Base-by-base conservation (phyloP, 2,329 filamentous ascomycete species). In the Mycogone perniciosa region DNA sequence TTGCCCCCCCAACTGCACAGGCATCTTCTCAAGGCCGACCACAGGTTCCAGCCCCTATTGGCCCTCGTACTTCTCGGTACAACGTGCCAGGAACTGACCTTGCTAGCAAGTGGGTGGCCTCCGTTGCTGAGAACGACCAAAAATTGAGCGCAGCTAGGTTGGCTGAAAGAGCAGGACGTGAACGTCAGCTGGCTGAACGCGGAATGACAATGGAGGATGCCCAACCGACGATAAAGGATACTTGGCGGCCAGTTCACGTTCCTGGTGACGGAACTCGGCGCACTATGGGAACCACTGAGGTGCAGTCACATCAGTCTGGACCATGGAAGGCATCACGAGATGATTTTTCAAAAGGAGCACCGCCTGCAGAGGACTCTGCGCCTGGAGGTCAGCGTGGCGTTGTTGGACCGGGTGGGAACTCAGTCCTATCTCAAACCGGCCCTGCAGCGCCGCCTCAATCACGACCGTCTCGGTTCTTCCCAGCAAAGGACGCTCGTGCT, bases 391-490 rank as follows among this genome's bases (percentile, higher is more conserved):
- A 58, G 42, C 46, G 64, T 29, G 66, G 60, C 10, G 59, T 64
- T 11, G 63, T 67, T 46, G 63, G 64, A 26, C 53, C 54, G 7
- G 58, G 60, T 9, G 55, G 55, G 30, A 55, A 50, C 34, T 56
- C 61, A 5, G 59, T 67, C 10, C 52, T 69, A 26, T 54, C 58
- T 7, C 62, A 56, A 58, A 58, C 58, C 30, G 57, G 63, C 5
- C 59, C 64, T 29, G 60, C 57, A n/a, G 57, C 67, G 26, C 60
- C 73, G 4, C 71, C 77, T 34, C 71, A 76, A 52, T 67, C 70
- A 20, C 74, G 80, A 26, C 69, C 74, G 13, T 85, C 82, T 6
- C 70, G 81, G 40, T 85, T 85, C 65, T 85, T 85, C 64, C 82
- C 82, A 0, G 63, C 74, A 2, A 76, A 68, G 49, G 80, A 82